Evolutionary conservation across 2,329 filamentous ascomycete genomes (phyloP).

Genomic region (Sclerotinia glacialis): DNA sequence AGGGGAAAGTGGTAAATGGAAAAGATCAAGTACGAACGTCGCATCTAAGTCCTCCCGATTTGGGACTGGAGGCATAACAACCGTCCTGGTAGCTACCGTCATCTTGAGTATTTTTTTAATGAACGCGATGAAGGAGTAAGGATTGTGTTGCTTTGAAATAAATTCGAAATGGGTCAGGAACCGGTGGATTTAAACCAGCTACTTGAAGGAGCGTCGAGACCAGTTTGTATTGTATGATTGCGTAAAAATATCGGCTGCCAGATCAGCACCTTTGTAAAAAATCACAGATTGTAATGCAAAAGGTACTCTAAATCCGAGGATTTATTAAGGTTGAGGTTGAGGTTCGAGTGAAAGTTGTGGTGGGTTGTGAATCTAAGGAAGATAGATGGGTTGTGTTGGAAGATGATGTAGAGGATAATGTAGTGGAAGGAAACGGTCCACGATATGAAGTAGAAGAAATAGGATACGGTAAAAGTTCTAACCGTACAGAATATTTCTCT

Average conservation of each 20-base stretch:
- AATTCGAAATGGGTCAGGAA: background rate
- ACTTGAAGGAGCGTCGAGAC: background rate
- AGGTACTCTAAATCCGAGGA: background rate
- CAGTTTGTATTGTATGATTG: background rate
- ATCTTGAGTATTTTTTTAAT: slow-evolving; percentile 22
- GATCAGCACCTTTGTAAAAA: slow-evolving; percentile 4
- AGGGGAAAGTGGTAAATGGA: background rate
- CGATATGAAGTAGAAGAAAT: slow-evolving; percentile 1
- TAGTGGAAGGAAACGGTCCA: slow-evolving; percentile 5
- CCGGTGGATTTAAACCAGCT: background rate
- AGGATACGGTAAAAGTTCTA: background rate
- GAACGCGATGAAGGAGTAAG: background rate
- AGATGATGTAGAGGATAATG: slow-evolving; percentile 13
- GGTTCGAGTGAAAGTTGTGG: background rate
- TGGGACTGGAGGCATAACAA: slow-evolving; percentile 54
- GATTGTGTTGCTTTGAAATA: background rate
- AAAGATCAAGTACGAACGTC: slow-evolving; percentile 50
- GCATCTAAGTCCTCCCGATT: slow-evolving; percentile 61
- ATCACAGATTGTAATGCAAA: slow-evolving; percentile 5
- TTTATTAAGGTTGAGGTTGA: background rate
- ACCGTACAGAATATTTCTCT: background rate
- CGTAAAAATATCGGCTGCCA: too few species aligned
- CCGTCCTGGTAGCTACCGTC: slow-evolving; percentile 27
- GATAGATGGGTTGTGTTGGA: slow-evolving; percentile 12
- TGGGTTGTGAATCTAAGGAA: background rate